Evolutionary conservation across 2,329 filamentous ascomycete species (phyloP).

Genomic region (Paraphaeosphaeria minitans): DNA sequence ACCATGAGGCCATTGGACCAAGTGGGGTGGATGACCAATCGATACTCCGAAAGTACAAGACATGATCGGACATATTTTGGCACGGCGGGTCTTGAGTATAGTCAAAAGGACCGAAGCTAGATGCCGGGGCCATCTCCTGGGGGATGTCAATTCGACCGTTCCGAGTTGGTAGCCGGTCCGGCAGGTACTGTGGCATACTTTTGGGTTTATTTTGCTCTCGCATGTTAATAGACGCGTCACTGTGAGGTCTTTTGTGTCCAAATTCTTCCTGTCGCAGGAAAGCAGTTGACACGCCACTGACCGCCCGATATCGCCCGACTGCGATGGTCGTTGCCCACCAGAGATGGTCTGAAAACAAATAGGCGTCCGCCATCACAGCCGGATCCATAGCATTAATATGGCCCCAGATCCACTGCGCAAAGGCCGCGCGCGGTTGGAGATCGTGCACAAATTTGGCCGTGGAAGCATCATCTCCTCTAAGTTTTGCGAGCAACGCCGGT

Average conservation of each 20-base stretch:
- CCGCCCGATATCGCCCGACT: conserved; percentile 26
- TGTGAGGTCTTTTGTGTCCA: background rate
- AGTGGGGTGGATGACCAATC: conserved; percentile 75
- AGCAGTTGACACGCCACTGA: conserved; percentile 33
- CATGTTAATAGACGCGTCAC: conserved; percentile 1
- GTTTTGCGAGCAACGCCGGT: conserved; percentile 22
- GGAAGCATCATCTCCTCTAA: conserved; percentile 23
- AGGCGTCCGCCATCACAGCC: conserved; percentile 19
- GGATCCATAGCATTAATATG: conserved; percentile 17
- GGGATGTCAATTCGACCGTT: background rate
- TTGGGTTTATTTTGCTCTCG: conserved; percentile 47
- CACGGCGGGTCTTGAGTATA: conserved; percentile 16
- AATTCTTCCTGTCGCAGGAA: conserved; percentile 18
- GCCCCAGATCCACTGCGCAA: conserved; percentile 34
- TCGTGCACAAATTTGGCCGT: conserved; percentile 21
- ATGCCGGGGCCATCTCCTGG: background rate
- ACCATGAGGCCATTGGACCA: conserved; percentile 74
- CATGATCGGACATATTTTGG: conserved; percentile 63
- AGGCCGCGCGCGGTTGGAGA: conserved; percentile 25
- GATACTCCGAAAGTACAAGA: conserved; percentile 69
- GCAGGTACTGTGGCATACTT: conserved; percentile 41
- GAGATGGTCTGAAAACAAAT: conserved; percentile 31
- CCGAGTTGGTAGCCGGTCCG: background rate
- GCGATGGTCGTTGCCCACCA: conserved; percentile 33
- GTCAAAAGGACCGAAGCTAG: conserved; percentile 10